Percentiles rank a stretch among this genome's conserved stretches.
These are phyloP conservation scores for Phytophthora ramorum DNA, from an alignment of 352 stramenopile genomes.

Conservation along the genomic window DNA sequence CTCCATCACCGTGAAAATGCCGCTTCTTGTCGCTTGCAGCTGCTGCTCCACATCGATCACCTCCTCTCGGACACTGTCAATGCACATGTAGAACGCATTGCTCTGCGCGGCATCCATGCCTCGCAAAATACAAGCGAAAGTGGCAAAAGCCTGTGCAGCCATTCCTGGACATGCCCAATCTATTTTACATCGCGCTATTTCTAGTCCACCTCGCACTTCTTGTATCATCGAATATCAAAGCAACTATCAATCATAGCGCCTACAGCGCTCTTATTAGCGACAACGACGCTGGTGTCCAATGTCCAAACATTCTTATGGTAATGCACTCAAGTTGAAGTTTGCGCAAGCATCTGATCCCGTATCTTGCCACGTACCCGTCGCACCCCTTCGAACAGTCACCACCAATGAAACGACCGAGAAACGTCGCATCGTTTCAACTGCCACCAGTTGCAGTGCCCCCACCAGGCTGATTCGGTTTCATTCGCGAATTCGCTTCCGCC, in stretches of 20 bases:
- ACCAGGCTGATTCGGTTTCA: constrained; percentile 4
- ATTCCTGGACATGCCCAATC: constrained; percentile 5
- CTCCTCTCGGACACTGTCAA: constrained; percentile 50
- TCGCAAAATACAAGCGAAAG: constrained; percentile 5
- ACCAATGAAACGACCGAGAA: constrained; percentile 36
- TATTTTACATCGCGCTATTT: constrained; percentile 6
- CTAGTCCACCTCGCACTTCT: background rate
- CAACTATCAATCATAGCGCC: no score
- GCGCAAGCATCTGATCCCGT: constrained; percentile 4
- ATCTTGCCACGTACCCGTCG: constrained; percentile 27
- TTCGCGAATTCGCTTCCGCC: constrained; percentile 32
- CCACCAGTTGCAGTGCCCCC: constrained; percentile 4
- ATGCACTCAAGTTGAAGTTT: constrained; percentile 11
- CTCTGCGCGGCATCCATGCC: constrained; percentile 40
- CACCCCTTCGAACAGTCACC: constrained; percentile 18
- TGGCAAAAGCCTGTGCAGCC: background rate
- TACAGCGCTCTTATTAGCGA: no score
- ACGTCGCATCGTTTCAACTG: constrained; percentile 22
- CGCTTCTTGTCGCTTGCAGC: constrained; percentile 41
- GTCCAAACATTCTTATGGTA: background rate
- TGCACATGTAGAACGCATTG: constrained; percentile 48
- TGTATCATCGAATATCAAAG: no score
- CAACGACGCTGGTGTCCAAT: no score
- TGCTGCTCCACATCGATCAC: constrained; percentile 38
- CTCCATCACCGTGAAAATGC: constrained; percentile 48